Evolutionary conservation across 305 asterid genomes (phyloP).

Genomic region (Nicotiana rustica): DNA sequence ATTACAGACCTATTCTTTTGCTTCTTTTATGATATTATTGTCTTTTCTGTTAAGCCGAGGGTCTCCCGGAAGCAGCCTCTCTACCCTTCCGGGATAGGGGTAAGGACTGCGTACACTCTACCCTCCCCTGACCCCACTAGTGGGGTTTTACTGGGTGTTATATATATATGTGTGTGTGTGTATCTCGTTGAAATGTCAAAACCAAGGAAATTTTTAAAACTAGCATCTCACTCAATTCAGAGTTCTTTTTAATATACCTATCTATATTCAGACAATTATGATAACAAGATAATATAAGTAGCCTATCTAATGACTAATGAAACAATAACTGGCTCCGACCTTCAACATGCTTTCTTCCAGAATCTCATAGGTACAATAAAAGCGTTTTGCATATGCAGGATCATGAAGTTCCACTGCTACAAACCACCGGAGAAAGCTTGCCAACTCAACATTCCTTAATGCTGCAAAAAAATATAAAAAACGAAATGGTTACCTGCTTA

Average conservation of each 20-base stretch:
- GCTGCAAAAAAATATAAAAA: slow-evolving; percentile 60
- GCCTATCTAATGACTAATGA: slow-evolving; percentile 21
- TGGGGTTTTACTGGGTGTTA: no score
- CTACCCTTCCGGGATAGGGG: no score
- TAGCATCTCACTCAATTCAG: not conserved
- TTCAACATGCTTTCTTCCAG: slow-evolving; percentile 92
- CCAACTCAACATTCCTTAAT: slow-evolving; percentile 85
- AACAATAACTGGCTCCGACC: slow-evolving; percentile 55
- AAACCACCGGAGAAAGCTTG: slow-evolving; percentile 99
- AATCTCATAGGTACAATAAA: slow-evolving; percentile 84
- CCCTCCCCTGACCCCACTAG: no score
- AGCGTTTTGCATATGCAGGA: slow-evolving; percentile 91
- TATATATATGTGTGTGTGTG: not conserved
- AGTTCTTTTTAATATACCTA: slow-evolving; percentile 11
- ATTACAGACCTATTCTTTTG: no score
- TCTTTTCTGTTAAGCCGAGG: no score
- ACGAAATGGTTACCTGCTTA: slow-evolving; percentile 31
- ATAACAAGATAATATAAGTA: slow-evolving; percentile 12
- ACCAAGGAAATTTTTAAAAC: slow-evolving; percentile 17
- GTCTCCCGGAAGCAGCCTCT: no score
- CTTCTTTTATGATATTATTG: no score
- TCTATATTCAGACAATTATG: not conserved
- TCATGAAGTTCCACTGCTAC: slow-evolving; percentile 99
- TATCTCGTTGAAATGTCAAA: not conserved
- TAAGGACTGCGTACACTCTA: no score